Evolutionary conservation across 352 stramenopile genomes (phyloP).

Genomic region (Blastocystis sp.): DNA sequence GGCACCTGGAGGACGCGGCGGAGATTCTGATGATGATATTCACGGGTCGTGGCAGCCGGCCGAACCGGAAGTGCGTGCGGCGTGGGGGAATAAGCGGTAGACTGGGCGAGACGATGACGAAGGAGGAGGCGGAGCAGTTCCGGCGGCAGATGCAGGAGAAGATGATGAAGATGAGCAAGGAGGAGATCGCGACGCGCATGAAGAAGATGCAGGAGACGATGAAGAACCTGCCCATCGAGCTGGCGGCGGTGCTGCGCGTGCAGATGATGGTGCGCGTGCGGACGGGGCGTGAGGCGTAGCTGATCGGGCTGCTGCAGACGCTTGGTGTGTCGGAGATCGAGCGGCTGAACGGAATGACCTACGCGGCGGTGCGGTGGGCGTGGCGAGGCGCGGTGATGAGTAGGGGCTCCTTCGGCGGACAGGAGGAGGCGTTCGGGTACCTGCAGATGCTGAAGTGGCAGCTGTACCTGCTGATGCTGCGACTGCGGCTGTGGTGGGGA

Average conservation of each 20-base stretch:
- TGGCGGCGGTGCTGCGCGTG: slow-evolving; percentile 27
- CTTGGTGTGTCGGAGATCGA: slow-evolving; percentile 17
- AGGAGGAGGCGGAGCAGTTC: slow-evolving; percentile 62
- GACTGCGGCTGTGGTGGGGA: background rate
- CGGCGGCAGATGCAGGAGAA: slow-evolving; percentile 3
- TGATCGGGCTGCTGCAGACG: background rate
- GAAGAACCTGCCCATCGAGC: slow-evolving; percentile 49
- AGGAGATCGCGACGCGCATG: slow-evolving; percentile 44
- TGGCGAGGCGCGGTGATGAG: background rate
- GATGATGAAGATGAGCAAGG: background rate
- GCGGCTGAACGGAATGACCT: slow-evolving; percentile 31
- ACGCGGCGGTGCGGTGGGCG: background rate
- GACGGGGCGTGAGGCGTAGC: background rate
- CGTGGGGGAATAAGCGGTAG: background rate
- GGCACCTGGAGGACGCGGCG: slow-evolving; percentile 20
- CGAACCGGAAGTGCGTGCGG: slow-evolving; percentile 23
- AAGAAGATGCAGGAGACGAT: slow-evolving; percentile 52
- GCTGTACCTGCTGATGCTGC: slow-evolving; percentile 7
- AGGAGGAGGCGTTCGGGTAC: background rate
- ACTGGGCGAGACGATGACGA: slow-evolving; percentile 48
- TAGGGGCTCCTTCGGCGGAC: slow-evolving; percentile 7
- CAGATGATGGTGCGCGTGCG: slow-evolving; percentile 46
- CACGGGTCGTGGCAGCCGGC: slow-evolving; percentile 17
- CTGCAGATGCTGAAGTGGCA: slow-evolving; percentile 24
- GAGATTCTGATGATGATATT: slow-evolving; percentile 45